Base-by-base conservation (phyloP, 345 rosid species). In the Lumnitzera littorea region DNA sequence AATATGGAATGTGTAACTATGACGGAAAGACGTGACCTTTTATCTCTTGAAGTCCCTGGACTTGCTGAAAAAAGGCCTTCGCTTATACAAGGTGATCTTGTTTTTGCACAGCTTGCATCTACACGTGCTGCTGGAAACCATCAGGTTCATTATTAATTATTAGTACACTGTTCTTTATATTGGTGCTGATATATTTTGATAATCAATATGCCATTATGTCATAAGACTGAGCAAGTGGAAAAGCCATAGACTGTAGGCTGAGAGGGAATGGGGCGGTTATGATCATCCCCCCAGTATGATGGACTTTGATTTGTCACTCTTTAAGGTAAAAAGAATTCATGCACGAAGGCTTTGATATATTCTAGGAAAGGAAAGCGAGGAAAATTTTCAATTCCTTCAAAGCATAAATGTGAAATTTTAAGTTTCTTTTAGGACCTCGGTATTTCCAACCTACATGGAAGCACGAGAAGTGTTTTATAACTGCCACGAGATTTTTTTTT, bases 11-110 rank as follows among this genome's bases (percentile, higher is more conserved):
- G 55, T 58, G 79, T 78, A 29, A 51, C 24, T 46, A 72, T 85
- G 82, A 80, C 61, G 31, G 70, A 60, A 63, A 85, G 57, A 72
- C 74, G 86, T n/a, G 8, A 61, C 31, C 59, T 72, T 15, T 60
- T 82, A 24, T 57, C 77, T 55, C 85, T 84, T 58, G 60, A 55
- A 55, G 84, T 84, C 57, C 85, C 84, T 3, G 91, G 85, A 46
- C 73, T 84, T 46, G 87, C 87, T 36, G 91, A 82, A 77, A 81
- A 66, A 66, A 68, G 87, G 72, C 87, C 91, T 24, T 82, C 86
- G 15, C 82, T 85, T 74, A 76, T 80, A 2, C 75, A 71, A 61
- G 86, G 86, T 13, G 91, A 85, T 67, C 11, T 5, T 53, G 69
- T 78, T 62, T 75, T 74, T 27, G 86, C 53, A 16, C 76, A 70